phyloP scores from a whole-genome alignment of 345 rosid species.

The Aethionema arabicum region DNA sequence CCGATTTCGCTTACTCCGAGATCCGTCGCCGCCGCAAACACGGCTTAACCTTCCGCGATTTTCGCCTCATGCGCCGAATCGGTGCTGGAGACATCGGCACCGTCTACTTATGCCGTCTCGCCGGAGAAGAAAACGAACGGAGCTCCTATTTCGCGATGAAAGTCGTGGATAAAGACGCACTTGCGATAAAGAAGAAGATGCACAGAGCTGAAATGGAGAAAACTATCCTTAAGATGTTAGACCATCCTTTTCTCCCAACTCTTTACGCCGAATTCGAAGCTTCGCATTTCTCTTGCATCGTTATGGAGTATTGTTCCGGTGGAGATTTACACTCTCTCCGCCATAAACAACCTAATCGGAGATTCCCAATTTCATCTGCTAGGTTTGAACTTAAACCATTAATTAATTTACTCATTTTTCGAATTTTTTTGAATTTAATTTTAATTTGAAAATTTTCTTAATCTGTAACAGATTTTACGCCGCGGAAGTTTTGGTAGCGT shows the following conservation, averaged over 20 bases:
- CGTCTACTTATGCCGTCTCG: slow-evolving; percentile 76
- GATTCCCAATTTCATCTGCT: slow-evolving; percentile 70
- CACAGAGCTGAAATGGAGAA: slow-evolving; percentile 86
- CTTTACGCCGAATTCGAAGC: slow-evolving; percentile 88
- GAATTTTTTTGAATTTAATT: not conserved
- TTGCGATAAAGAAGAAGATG: slow-evolving; percentile 69
- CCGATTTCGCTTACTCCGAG: slow-evolving; percentile 78
- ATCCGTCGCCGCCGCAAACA: slow-evolving; percentile 51
- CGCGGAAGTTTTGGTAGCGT: slow-evolving; percentile 84
- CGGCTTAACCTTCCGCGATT: slow-evolving; percentile 65
- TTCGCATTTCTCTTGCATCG: slow-evolving; percentile 80
- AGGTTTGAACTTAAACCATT: slow-evolving; percentile 41
- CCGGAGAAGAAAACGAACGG: slow-evolving; percentile 18
- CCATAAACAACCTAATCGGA: slow-evolving; percentile 58
- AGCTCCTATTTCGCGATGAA: slow-evolving; percentile 69
- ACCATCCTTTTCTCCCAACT: slow-evolving; percentile 90
- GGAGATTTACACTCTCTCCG: slow-evolving; percentile 87
- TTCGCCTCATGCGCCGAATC: slow-evolving; percentile 63
- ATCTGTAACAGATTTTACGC: slow-evolving; percentile 68
- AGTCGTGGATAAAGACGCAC: slow-evolving; percentile 76
- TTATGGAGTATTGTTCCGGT: slow-evolving; percentile 94
- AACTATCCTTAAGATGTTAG: slow-evolving; percentile 74
- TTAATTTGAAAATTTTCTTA: not conserved
- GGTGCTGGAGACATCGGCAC: slow-evolving; percentile 95
- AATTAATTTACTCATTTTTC: not conserved